Conservation (phyloP, 805 yeast genomes). For the Nakazawaea siamensis region DNA sequence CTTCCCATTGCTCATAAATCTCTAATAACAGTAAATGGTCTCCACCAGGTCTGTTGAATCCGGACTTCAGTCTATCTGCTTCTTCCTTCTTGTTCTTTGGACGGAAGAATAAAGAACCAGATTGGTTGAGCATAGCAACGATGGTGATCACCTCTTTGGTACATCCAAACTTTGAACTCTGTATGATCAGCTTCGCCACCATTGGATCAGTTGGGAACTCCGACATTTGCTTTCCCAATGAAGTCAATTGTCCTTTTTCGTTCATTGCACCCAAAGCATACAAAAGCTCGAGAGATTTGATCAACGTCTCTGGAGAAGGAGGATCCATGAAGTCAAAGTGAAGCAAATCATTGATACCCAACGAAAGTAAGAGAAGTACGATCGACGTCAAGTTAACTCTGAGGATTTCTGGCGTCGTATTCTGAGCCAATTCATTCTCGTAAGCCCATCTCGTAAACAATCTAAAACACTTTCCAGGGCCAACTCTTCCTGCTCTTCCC, state of each 20-base stretch:
- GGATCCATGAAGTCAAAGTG: conserved; percentile 88
- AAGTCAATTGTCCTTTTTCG: conserved; percentile 69
- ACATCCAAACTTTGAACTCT: conserved; percentile 54
- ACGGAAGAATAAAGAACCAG: conserved; percentile 60
- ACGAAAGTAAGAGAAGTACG: conserved; percentile 64
- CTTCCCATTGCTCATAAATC: conserved; percentile 71
- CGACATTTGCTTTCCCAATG: conserved; percentile 77
- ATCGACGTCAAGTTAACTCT: conserved; percentile 75
- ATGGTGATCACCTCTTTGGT: conserved; percentile 64
- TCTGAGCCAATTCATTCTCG: conserved; percentile 64
- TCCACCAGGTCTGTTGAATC: conserved; percentile 51
- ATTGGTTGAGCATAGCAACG: conserved; percentile 76
- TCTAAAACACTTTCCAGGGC: conserved; percentile 93
- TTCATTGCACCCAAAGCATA: conserved; percentile 84
- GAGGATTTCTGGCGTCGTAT: conserved; percentile 88
- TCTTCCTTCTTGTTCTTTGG: conserved; percentile 59
- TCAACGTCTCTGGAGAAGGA: conserved; percentile 67
- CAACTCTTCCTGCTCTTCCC: conserved; percentile 97
- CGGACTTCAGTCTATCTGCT: conserved; percentile 56
- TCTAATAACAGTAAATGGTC: conserved; percentile 76
- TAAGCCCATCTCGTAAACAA: conserved; percentile 81
- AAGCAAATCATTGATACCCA: conserved; percentile 78
- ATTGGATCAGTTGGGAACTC: conserved; percentile 91
- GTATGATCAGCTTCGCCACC: conserved; percentile 66
- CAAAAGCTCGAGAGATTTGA: conserved; percentile 71